Percentiles rank a stretch among this genome's conserved stretches.
These are phyloP conservation scores for Syncephalastrum monosporum DNA, from an alignment of 371 early-diverging fungal species.

Conservation along the genomic window DNA sequence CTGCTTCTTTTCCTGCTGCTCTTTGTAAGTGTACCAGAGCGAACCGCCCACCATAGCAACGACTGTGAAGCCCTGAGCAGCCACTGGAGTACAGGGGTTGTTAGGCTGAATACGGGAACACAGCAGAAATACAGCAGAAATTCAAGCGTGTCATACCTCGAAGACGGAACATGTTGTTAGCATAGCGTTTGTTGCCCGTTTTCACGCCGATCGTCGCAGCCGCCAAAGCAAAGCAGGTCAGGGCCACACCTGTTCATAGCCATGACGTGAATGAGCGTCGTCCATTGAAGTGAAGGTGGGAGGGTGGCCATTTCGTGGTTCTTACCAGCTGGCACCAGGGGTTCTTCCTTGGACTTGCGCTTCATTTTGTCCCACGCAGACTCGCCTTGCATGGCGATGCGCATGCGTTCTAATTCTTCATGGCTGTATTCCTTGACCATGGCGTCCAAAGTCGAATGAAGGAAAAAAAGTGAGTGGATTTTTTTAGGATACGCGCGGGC, in stretches of 20 bases:
- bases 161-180: slow-evolving; percentile 52
- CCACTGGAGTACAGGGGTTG: slow-evolving; percentile 23
- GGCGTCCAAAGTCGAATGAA: neutral
- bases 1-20: slow-evolving; percentile 19
- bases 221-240: slow-evolving; percentile 50
- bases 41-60: slow-evolving; percentile 50
- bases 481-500: too few species aligned
- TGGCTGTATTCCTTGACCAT: slow-evolving; percentile 21
- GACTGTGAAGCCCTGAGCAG: slow-evolving; percentile 48
- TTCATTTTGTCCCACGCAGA: slow-evolving; percentile 42
- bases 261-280: neutral
- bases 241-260: slow-evolving; percentile 36
- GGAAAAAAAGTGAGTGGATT: too few species aligned
- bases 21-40: slow-evolving; percentile 37
- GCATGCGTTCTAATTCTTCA: slow-evolving; percentile 45
- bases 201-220: slow-evolving; percentile 51
- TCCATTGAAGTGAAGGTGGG: too few species aligned
- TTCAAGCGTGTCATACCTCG: slow-evolving; percentile 29
- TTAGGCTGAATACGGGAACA: neutral
- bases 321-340: slow-evolving; percentile 51
- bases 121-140: neutral
- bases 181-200: slow-evolving; percentile 46
- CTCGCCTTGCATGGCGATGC: slow-evolving; percentile 40
- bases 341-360: slow-evolving; percentile 47
- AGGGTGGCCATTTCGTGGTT: too few species aligned